These are phyloP conservation scores for Phyllostachys edulis DNA, from an alignment of 176 grass and related monocot species.

Conservation along the genomic window DNA sequence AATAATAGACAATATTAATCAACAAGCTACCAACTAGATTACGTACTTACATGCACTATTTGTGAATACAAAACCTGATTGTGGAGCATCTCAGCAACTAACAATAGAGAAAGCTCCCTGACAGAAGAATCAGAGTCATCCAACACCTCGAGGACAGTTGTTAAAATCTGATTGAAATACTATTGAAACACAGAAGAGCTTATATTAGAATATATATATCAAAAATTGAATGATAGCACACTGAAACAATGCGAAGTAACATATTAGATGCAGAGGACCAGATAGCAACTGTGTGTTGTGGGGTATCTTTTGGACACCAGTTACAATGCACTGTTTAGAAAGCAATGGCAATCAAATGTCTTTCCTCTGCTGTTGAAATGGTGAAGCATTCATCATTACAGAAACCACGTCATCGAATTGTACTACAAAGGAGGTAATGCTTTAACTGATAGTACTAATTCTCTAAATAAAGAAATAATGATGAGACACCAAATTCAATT, in stretches of 20 bases:
- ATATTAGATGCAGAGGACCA: slow-evolving; percentile 1
- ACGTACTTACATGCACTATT: slow-evolving; percentile 10
- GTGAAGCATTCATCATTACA: background rate
- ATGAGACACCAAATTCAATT: background rate
- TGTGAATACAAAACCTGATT: slow-evolving; percentile 67
- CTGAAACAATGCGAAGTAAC: background rate
- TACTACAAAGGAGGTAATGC: background rate
- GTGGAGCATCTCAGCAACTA: slow-evolving; percentile 73
- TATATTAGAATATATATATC: slow-evolving; percentile 38
- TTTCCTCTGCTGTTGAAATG: slow-evolving; percentile 9
- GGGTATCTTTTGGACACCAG: background rate
- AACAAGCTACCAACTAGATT: slow-evolving; percentile 3
- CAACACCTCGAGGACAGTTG: slow-evolving; percentile 69
- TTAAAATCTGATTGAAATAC: slow-evolving; percentile 96
- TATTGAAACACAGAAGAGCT: slow-evolving; percentile 25
- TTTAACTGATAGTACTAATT: background rate
- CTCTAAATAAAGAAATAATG: background rate
- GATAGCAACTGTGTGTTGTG: background rate
- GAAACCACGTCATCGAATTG: background rate
- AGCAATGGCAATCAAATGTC: background rate
- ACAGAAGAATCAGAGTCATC: slow-evolving; percentile 72
- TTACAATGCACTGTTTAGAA: slow-evolving; percentile 8
- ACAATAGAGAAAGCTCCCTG: slow-evolving; percentile 64
- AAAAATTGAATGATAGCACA: slow-evolving; percentile 21
- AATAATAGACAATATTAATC: slow-evolving; percentile 31